Conservation (phyloP, 148 eudicot genomes). For the Cornus kousa region DNA sequence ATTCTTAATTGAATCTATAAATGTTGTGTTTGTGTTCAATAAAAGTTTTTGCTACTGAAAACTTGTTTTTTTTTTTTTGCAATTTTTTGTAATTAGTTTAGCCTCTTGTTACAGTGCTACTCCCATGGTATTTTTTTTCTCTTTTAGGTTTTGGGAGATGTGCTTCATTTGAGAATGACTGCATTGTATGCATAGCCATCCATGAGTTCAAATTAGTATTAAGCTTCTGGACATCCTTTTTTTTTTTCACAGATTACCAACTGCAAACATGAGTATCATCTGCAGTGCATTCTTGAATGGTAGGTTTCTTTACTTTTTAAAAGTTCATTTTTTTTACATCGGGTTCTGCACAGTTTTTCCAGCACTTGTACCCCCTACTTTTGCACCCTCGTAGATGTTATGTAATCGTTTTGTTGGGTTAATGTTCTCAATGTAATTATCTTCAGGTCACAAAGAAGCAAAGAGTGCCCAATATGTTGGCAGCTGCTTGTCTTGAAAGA, state of each 20-base stretch:
- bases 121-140: background rate
- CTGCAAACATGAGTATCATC: conserved; percentile 88
- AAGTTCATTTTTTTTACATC: background rate
- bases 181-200: background rate
- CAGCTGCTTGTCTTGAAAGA: conserved; percentile 65
- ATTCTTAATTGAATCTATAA: background rate
- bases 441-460: conserved; percentile 75
- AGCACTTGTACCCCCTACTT: background rate
- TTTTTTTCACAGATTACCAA: conserved; percentile 47
- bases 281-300: conserved; percentile 91
- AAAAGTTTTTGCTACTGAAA: background rate
- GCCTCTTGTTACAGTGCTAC: background rate
- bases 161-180: background rate
- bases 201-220: background rate
- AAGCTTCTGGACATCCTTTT: background rate
- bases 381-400: background rate
- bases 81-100: background rate
- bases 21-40: background rate
- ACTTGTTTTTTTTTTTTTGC: background rate
- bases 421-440: background rate
- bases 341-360: background rate
- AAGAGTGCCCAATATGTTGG: conserved; percentile 89
- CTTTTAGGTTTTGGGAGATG: background rate
- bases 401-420: background rate
- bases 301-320: conserved; percentile 20